Evolutionary conservation across 2,329 filamentous ascomycete genomes (phyloP).

Genomic region (Pseudofabraea citricarpa): DNA sequence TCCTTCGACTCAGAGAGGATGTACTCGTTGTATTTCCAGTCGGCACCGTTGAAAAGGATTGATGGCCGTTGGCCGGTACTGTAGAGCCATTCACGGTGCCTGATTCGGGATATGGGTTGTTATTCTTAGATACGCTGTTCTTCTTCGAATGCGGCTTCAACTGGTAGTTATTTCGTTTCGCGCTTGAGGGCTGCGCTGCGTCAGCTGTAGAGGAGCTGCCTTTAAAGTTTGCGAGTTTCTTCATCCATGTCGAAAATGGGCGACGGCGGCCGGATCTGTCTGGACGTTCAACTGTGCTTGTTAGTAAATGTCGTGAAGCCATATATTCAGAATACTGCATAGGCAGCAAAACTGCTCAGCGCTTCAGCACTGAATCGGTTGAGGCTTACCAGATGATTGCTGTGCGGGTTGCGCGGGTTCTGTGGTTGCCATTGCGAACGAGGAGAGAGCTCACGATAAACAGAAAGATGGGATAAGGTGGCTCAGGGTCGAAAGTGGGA

Average conservation of each 20-base stretch:
- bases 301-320: no score
- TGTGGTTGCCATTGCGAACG: slow-evolving; percentile 32
- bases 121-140: slow-evolving; percentile 46
- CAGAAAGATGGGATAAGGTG: background rate
- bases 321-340: no score
- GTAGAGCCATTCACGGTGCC: slow-evolving; percentile 46
- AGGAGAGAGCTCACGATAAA: no score
- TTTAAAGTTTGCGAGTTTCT: slow-evolving; percentile 87
- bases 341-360: no score
- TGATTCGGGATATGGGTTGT: slow-evolving; percentile 89
- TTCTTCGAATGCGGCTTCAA: slow-evolving; percentile 49
- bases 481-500: background rate
- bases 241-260: slow-evolving; percentile 91
- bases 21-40: slow-evolving; percentile 42
- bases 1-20: slow-evolving; percentile 50
- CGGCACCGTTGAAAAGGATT: slow-evolving; percentile 52
- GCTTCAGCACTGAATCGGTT: no score
- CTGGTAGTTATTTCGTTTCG: slow-evolving; percentile 36
- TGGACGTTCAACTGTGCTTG: slow-evolving; percentile 67
- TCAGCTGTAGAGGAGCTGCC: slow-evolving; percentile 56
- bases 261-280: slow-evolving; percentile 62
- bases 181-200: slow-evolving; percentile 31
- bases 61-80: slow-evolving; percentile 37
- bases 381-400: no score
- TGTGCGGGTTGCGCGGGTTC: slow-evolving; percentile 36